These are phyloP conservation scores for Gymnopilus junonius DNA, from an alignment of 768 basidiomycete species.

Conservation along the genomic window DNA sequence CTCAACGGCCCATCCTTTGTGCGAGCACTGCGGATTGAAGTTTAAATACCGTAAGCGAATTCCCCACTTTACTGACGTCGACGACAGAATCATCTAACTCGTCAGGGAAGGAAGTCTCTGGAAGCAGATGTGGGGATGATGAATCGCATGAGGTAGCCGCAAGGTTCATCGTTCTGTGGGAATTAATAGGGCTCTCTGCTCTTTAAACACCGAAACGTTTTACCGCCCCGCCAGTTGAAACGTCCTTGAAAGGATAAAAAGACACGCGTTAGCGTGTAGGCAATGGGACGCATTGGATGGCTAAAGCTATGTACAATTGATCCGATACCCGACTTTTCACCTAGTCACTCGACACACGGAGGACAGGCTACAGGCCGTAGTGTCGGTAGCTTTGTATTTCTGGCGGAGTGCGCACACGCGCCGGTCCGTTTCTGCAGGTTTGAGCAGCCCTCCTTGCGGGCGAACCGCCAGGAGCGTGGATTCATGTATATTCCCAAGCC, in stretches of 20 bases:
- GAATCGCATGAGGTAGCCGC: conserved; percentile 9
- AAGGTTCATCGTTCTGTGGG: conserved; percentile 1
- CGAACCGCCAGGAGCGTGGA: background rate
- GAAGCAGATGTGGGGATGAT: background rate
- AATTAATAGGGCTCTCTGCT: background rate
- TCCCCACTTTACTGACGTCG: conserved; percentile 1
- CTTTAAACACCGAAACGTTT: background rate
- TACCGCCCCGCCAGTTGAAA: background rate
- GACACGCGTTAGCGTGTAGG: background rate
- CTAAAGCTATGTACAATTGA: background rate
- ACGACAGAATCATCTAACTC: conserved; percentile 6
- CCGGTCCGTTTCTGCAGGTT: background rate
- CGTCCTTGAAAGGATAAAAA: background rate
- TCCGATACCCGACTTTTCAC: background rate
- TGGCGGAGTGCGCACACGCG: background rate
- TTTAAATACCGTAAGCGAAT: conserved; percentile 6
- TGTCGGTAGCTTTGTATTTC: background rate
- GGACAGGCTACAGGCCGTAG: background rate
- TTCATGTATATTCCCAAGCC: background rate
- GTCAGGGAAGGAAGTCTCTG: conserved; percentile 1
- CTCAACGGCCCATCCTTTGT: background rate
- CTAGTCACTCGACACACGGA: background rate
- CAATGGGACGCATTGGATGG: background rate
- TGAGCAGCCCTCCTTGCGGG: background rate
- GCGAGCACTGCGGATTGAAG: conserved; percentile 11